Base-by-base conservation (phyloP, 2,329 filamentous ascomycete genomes). In the Xylariaceae sp. region DNA sequence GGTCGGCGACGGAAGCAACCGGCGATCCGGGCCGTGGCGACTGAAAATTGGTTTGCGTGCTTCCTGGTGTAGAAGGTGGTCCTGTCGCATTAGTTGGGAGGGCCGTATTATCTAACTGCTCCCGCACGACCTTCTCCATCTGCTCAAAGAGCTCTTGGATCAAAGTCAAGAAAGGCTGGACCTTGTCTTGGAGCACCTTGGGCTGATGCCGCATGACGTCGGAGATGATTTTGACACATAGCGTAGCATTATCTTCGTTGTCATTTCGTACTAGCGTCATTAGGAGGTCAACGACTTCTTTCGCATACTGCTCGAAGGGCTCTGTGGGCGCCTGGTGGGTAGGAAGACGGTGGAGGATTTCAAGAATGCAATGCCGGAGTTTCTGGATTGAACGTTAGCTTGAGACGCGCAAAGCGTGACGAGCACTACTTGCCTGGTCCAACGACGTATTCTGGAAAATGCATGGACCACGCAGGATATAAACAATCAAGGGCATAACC, bases 231-330 rank as follows among this genome's bases (percentile, higher is more conserved):
- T 99, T 99, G 74, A 99, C 90, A 69, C 92, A 96, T 58, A 99
- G 76, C n/a, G 95, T 90, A 2, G 92, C 94, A 78, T 99, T 99
- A 59, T 99, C 94, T 73, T 99, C 94, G 65, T 99, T 99, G 72
- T 99, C 94, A 40, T 84, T 87, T 62, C 87, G 85, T 55, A 97
- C 91, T 54, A 99, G 76, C 51, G 83, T 81, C 85, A 97, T 92
- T 59, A 97, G 80, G 61, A 95, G 80, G 67, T 96, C 92, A 55
- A 96, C 89, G 56, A 95, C 86, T 68, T 95, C 89, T 60, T 85
- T 81, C 37, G 92, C 92, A 71, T 92, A 95, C 0, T 86, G 88
- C 69, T 97, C 92, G 72, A 96, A 86, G 1, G 84, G 84, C 64
- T 96, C 91, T 50, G 84, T 74, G 1, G 89, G 86, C 37, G 80